These are phyloP conservation scores for Knufia fluminis DNA, from an alignment of 2,329 filamentous ascomycete genomes.

Conservation along the genomic window DNA sequence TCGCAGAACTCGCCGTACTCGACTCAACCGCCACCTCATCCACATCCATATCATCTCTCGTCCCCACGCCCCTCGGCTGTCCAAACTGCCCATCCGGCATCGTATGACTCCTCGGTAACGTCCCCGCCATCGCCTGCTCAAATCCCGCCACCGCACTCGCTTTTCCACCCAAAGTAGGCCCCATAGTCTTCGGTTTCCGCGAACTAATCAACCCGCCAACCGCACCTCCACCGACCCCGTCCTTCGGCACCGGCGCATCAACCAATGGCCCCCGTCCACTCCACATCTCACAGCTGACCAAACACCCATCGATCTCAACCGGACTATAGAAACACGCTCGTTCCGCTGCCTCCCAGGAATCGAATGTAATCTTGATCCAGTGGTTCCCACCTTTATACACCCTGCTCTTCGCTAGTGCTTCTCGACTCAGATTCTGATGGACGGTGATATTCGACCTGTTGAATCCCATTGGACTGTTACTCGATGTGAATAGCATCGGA, in stretches of 20 bases:
- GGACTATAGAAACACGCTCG: conserved; percentile 61
- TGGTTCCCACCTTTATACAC: conserved; percentile 73
- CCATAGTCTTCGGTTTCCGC: conserved; percentile 22
- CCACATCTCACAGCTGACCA: conserved; percentile 64
- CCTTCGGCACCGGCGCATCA: conserved; percentile 54
- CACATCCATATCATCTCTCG: conserved; percentile 3
- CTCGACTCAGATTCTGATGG: conserved; percentile 52
- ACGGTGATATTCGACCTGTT: conserved; percentile 44
- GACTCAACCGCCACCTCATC: conserved; percentile 22
- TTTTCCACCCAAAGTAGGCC: conserved; percentile 27
- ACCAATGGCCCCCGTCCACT: conserved; percentile 53
- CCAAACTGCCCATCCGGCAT: conserved; percentile 28
- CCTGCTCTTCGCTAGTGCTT: conserved; percentile 71
- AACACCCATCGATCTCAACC: conserved; percentile 59
- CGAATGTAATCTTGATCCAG: conserved; percentile 85
- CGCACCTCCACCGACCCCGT: conserved; percentile 14
- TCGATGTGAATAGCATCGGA: conserved; percentile 61
- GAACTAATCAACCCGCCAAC: neutral
- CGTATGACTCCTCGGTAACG: conserved; percentile 33
- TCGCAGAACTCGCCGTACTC: conserved; percentile 35
- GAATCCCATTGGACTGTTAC: conserved; percentile 38
- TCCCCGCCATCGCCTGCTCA: conserved; percentile 26
- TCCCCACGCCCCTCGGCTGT: conserved; percentile 24
- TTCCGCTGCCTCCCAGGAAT: conserved; percentile 62
- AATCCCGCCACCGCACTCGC: conserved; percentile 22